These are phyloP conservation scores for Strigomonas galati DNA, from an alignment of 208 protist genomes.

Conservation along the genomic window DNA sequence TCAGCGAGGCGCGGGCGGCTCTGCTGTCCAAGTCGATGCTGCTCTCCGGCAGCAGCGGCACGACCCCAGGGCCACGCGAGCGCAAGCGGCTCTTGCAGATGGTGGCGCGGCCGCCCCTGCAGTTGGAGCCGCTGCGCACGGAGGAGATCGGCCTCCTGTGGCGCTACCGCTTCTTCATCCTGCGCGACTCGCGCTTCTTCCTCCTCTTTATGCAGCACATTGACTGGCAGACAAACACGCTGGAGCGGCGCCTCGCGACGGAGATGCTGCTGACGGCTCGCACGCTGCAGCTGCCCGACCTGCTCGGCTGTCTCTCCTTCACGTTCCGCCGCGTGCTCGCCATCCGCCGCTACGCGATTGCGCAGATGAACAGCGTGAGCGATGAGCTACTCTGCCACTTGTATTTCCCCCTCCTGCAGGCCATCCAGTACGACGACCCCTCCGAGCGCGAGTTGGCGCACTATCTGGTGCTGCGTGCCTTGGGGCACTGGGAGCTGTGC, in stretches of 20 bases:
- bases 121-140: constrained; percentile 47
- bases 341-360: constrained; percentile 71
- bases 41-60: constrained; percentile 29
- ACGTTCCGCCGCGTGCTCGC: constrained; percentile 51
- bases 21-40: constrained; percentile 54
- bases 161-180: constrained; percentile 89
- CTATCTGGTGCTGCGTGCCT: constrained; percentile 58
- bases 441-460: constrained; percentile 40
- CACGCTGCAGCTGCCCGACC: constrained; percentile 54
- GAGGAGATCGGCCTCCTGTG: constrained; percentile 92
- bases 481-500: constrained; percentile 73
- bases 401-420: constrained; percentile 74
- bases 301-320: constrained; percentile 71
- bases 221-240: constrained; percentile 77
- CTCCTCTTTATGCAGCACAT: constrained; percentile 92
- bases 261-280: constrained; percentile 68
- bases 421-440: constrained; percentile 66
- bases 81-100: constrained; percentile 61
- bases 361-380: constrained; percentile 38
- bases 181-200: constrained; percentile 70
- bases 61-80: constrained; percentile 58
- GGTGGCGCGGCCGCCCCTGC: constrained; percentile 46
- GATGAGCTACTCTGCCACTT: constrained; percentile 46
- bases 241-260: constrained; percentile 66
- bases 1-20: constrained; percentile 61